Base-by-base conservation (phyloP, 2,329 filamentous ascomycete genomes). In the Diaporthe sp. region DNA sequence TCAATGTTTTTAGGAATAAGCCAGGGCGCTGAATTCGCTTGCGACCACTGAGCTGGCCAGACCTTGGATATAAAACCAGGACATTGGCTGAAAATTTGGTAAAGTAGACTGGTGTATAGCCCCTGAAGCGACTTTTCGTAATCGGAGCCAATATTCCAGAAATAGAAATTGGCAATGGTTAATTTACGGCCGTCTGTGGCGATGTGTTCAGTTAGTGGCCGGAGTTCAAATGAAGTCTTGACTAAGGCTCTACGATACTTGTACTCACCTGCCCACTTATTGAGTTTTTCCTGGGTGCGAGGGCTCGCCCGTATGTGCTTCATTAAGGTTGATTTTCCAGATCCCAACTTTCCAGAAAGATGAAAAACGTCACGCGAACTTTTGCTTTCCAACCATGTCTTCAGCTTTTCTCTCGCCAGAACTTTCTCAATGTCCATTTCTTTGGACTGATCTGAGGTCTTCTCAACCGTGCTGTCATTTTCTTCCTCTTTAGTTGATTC, bases 311-410 rank as follows among this genome's bases (percentile, higher is more conserved):
- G 28, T 30, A 70, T 58, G 38, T n/a, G 55, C 25, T 70, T 70
- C 35, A 70, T 70, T 19, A 70, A 35, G 7, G 67, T 70, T 19
- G 86, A 69, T 6, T 69, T 69, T 2, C 67, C 67, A n/a, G 67
- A 69, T 3, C 67, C 67, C 2, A 70, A 12, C 30, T 70, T 70
- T 12, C 67, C 67, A 9, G 67, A 70, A 0, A 70, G 67, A 25
- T 70, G 67, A 19, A 70, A 70, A 15, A 58, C 40, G 19, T 70
- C 38, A 12, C 38, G n/a, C 1, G 52, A 45, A 35, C 4, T 33
- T 33, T 15, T 3, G 52, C 38, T 30, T 22, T 30, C 38, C 25
- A 70, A 10, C 67, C 67, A 70, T 35, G 52, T 17, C 6, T 25
- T 33, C 7, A 70, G 52, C 22, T 70, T 70, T 2, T 58, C 67